Evolutionary conservation across 257 asterid species (phyloP).

Genomic region (Cinchona pubescens): DNA sequence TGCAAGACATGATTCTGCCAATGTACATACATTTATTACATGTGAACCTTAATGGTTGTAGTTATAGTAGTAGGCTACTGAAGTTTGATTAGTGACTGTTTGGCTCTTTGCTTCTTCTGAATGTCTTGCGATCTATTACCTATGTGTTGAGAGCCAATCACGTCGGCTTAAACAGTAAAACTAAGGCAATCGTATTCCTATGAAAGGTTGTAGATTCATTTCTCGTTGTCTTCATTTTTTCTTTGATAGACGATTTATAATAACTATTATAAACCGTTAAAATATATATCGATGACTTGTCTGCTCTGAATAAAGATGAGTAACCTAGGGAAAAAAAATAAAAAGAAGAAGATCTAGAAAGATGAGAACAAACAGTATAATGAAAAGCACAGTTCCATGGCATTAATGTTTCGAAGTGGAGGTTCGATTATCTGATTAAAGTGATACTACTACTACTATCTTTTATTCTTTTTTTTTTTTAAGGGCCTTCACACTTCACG

Average conservation of each 20-base stretch:
- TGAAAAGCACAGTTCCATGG: slow-evolving; percentile 47
- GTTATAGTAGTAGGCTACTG: slow-evolving; percentile 9
- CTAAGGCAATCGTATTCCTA: too few relatives aligned
- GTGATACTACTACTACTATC: too few relatives aligned
- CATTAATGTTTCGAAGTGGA: slow-evolving; percentile 47
- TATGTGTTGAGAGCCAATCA: background rate
- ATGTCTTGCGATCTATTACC: slow-evolving; percentile 22
- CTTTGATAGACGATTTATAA: too few relatives aligned
- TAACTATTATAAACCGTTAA: too few relatives aligned
- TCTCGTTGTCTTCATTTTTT: too few relatives aligned
- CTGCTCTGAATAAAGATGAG: too few relatives aligned
- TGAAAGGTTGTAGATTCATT: too few relatives aligned
- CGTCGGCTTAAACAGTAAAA: too few relatives aligned
- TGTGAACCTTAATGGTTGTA: slow-evolving; percentile 33
- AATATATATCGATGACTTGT: too few relatives aligned
- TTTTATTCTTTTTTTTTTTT: slow-evolving; percentile 10
- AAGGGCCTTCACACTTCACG: background rate
- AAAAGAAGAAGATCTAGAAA: slow-evolving; percentile 27
- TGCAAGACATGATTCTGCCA: slow-evolving; percentile 16
- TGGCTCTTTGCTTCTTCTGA: slow-evolving; percentile 42
- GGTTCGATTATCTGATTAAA: slow-evolving; percentile 39
- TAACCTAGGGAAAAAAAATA: too few relatives aligned
- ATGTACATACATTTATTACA: slow-evolving; percentile 19
- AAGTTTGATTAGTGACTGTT: slow-evolving; percentile 46
- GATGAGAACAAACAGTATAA: slow-evolving; percentile 38